Evolutionary conservation across 1,284 basidiomycete species (phyloP), one percentile per base, ranked within the genome.

Genomic region (Phellinidium pouzarii): DNA sequence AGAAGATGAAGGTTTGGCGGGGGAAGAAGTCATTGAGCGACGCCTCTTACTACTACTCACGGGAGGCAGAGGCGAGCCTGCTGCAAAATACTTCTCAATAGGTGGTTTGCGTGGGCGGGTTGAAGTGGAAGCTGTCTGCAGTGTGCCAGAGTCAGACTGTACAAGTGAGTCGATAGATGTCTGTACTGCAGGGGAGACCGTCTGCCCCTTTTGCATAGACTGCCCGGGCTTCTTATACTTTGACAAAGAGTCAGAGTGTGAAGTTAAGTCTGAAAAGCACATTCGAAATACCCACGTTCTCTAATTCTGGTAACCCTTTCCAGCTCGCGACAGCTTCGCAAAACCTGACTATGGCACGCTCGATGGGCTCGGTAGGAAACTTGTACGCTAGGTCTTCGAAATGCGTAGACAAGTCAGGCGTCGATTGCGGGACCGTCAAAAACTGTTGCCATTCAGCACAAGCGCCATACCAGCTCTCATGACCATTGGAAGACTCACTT

Each of bases 261-360:
- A 43, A 11, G 47, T 23, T 26, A 43, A 31, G n/a, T n/a, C n/a
- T n/a, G 12, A 45, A 27, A 4, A 8, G n/a, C 19, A 44, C 11
- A 17, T 29, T 14, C 8, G 20, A 12, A 17, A 34, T 36, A 62
- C 77, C 60, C 59, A 89, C 87, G 4, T 79, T 85, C 66, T 89
- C 86, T 7, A 91, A 72, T 59, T 90, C 87, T 22, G 87, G 87
- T 60, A 84, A 86, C 4, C 87, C 88, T 58, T 86, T 71, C 87
- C 88, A 91, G 48, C 76, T 77, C 1, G 84, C 79, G 43, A 90
- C 74, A 22, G 84, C 84, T 62, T 91, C 88, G 59, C 84, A 88
- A 61, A 87, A 91, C 47, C 86, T 71, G 3, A 89, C 72, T 0
- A 84, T 79, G 20, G 84, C 82, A 20, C 86, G 76, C 60, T 91